These are phyloP conservation scores for Clitoria ternatea DNA, from an alignment of 306 rosid genomes.

Conservation along the genomic window DNA sequence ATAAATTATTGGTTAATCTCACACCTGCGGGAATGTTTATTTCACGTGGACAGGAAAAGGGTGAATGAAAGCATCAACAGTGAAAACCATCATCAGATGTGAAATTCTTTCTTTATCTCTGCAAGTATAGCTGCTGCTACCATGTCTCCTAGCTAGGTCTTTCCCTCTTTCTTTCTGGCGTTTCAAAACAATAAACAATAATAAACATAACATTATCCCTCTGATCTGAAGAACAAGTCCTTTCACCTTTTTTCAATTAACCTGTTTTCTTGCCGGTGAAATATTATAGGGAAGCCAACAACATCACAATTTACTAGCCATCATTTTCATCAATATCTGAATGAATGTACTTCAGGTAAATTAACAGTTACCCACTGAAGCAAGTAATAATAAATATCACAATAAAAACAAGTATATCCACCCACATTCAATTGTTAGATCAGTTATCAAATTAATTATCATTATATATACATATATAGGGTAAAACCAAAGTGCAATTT, in stretches of 20 bases:
- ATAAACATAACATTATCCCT: not conserved
- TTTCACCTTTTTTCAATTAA: conserved; percentile 18
- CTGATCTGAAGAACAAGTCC: conserved; percentile 21
- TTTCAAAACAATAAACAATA: too few relatives aligned
- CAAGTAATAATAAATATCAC: not conserved
- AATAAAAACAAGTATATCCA: too few relatives aligned
- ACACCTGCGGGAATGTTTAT: conserved; percentile 27
- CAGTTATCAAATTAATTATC: too few relatives aligned
- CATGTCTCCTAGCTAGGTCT: not conserved
- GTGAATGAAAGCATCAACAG: conserved; percentile 25
- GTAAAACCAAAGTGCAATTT: too few relatives aligned
- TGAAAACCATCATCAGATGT: conserved; percentile 32
- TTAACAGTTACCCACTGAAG: conserved; percentile 10
- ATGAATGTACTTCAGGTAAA: conserved; percentile 25
- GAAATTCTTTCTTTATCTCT: conserved; percentile 32
- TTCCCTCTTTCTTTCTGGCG: conserved; percentile 30
- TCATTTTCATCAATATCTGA: conserved; percentile 28
- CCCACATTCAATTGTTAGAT: too few relatives aligned
- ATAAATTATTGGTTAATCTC: not conserved
- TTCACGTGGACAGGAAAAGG: conserved; percentile 46
- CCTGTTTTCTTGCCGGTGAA: conserved; percentile 22
- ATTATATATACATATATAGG: too few relatives aligned
- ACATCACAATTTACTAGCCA: not conserved
- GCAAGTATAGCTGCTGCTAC: not conserved
- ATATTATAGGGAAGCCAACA: conserved; percentile 23